Evolutionary conservation across 352 stramenopile species (phyloP).

Genomic region (Phytophthora pisi): DNA sequence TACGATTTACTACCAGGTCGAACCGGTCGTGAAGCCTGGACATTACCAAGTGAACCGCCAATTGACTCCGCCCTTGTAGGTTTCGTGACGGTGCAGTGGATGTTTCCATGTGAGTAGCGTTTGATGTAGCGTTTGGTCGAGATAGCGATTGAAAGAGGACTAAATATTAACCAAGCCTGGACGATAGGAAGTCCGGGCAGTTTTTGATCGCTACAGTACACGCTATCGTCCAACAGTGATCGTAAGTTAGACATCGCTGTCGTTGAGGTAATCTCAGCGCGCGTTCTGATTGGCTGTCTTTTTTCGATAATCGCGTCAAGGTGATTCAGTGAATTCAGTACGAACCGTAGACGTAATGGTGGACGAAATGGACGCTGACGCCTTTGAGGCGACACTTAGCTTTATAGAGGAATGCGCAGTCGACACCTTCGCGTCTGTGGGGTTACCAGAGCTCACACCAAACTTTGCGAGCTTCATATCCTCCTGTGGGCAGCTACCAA

Average conservation of each 20-base stretch:
- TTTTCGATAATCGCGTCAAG: too few species aligned
- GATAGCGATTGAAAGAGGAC: neutral
- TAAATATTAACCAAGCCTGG: conserved; percentile 5
- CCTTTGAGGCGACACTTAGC: too few species aligned
- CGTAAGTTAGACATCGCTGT: too few species aligned
- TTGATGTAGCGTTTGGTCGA: neutral
- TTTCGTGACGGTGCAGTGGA: neutral
- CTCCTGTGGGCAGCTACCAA: neutral
- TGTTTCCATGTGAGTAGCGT: conserved; percentile 1
- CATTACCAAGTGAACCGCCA: conserved; percentile 25
- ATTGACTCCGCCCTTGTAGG: conserved; percentile 11
- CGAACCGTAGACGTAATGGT: too few species aligned
- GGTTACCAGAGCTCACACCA: neutral
- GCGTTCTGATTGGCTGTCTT: too few species aligned
- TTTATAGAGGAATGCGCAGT: conserved; percentile 8
- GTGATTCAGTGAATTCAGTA: too few species aligned
- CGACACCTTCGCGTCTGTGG: neutral
- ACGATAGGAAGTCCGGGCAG: conserved; percentile 8
- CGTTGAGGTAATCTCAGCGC: too few species aligned
- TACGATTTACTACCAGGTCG: conserved; percentile 27
- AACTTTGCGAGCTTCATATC: neutral
- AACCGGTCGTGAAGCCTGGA: conserved; percentile 10
- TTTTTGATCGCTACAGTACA: neutral
- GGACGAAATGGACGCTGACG: too few species aligned
- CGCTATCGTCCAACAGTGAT: too few species aligned